Evolutionary conservation across 768 basidiomycete genomes (phyloP).

Genomic region (Omphalotus guepiniiformis): DNA sequence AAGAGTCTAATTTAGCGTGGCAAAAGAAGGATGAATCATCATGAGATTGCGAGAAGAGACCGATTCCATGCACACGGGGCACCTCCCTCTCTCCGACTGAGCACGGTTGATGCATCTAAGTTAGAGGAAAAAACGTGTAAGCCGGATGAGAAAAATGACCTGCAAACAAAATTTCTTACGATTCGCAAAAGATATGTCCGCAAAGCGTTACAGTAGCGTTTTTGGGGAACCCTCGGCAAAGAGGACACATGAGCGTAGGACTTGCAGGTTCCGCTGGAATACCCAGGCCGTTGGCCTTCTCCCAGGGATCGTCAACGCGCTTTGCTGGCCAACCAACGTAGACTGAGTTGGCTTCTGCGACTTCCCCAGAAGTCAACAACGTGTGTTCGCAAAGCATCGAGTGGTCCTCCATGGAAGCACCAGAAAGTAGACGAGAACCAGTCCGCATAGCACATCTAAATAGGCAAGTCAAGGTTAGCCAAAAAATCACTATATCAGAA

Average conservation of each 20-base stretch:
- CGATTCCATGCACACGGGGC: conserved; percentile 16
- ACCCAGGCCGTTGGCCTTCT: conserved; percentile 10
- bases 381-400: conserved; percentile 48
- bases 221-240: conserved; percentile 28
- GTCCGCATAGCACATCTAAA: conserved; percentile 38
- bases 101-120: conserved; percentile 14
- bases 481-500: neutral
- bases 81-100: conserved; percentile 9
- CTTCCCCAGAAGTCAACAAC: conserved; percentile 41
- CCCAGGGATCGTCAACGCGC: conserved; percentile 18
- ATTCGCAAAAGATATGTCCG: conserved; percentile 20
- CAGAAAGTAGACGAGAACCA: conserved; percentile 43
- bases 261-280: conserved; percentile 6
- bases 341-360: conserved; percentile 33
- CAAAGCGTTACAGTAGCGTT: conserved; percentile 26
- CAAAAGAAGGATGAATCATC: conserved; percentile 16
- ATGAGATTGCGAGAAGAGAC: conserved; percentile 9
- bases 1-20: conserved; percentile 3
- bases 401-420: conserved; percentile 46
- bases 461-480: neutral
- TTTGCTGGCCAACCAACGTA: conserved; percentile 45
- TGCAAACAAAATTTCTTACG: conserved; percentile 3
- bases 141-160: neutral
- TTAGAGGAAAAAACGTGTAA: neutral
- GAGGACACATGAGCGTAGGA: conserved; percentile 23